phyloP scores from a whole-genome alignment of 257 asterid species.

The Eustoma russellianum region DNA sequence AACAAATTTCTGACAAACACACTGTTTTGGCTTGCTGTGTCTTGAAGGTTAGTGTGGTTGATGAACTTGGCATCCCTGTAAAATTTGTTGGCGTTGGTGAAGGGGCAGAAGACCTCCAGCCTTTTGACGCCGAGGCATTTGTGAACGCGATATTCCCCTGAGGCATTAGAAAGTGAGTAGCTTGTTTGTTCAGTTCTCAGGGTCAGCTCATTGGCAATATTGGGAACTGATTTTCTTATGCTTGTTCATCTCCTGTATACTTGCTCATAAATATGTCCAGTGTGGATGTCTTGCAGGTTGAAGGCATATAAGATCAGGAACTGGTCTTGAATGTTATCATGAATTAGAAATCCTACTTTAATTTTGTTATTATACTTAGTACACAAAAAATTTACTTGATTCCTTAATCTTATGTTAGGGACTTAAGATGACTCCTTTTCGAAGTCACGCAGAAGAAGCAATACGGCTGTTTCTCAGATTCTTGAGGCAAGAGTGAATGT shows the following conservation, averaged over 20 bases:
- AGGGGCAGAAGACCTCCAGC: conserved; percentile 81
- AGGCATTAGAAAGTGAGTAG: conserved; percentile 10
- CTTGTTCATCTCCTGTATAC: background rate
- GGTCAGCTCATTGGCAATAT: background rate
- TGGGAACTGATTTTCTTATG: background rate
- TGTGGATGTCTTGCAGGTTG: no score
- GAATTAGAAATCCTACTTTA: no score
- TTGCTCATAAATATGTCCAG: background rate
- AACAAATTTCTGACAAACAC: background rate
- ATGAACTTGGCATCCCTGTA: conserved; percentile 93
- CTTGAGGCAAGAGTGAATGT: no score
- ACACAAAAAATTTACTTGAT: no score
- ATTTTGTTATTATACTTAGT: no score
- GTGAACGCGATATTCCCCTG: conserved; percentile 86
- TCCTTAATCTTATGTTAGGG: no score
- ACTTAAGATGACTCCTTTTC: no score
- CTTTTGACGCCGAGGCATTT: conserved; percentile 83
- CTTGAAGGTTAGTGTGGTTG: conserved; percentile 87
- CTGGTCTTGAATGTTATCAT: no score
- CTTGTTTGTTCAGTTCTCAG: background rate
- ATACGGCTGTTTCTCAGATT: no score
- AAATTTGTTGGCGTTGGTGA: conserved; percentile 95
- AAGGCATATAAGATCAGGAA: no score
- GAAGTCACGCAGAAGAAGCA: no score
- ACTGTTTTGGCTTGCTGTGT: background rate